A percentile compares a stretch with the other conserved stretches of the same genome.
Conservation (phyloP, 768 basidiomycete species). For the Boletales sp. region DNA sequence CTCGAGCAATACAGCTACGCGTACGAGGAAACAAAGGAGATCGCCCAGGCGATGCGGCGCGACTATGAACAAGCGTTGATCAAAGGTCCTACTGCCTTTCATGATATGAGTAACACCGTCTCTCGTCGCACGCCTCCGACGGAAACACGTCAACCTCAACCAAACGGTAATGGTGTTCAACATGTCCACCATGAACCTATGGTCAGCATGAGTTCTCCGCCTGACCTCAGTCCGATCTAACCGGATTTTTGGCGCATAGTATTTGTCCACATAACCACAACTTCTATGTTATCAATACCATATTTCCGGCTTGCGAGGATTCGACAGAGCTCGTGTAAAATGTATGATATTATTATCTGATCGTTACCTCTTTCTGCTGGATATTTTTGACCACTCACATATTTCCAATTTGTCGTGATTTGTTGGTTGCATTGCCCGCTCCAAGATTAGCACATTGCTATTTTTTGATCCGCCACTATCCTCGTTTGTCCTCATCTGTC, state of each 20-base stretch:
- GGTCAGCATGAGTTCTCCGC: constrained; percentile 5
- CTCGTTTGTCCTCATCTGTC: constrained; percentile 2
- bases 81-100: constrained; percentile 34
- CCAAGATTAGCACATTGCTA: constrained; percentile 17
- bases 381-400: constrained; percentile 8
- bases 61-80: constrained; percentile 41
- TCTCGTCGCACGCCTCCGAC: constrained; percentile 22
- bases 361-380: constrained; percentile 9
- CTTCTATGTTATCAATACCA: constrained; percentile 24
- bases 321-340: constrained; percentile 18
- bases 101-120: constrained; percentile 39
- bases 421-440: neutral
- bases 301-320: constrained; percentile 16
- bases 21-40: constrained; percentile 81
- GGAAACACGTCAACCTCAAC: constrained; percentile 11
- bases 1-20: constrained; percentile 86
- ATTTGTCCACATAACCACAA: constrained; percentile 21
- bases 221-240: constrained; percentile 8
- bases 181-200: constrained; percentile 18
- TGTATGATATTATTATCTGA: constrained; percentile 23
- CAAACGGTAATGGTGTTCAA: constrained; percentile 17
- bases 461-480: constrained; percentile 4
- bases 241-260: constrained; percentile 11
- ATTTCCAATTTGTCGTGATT: constrained; percentile 1
- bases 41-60: constrained; percentile 60